Evolutionary conservation across 768 basidiomycete genomes (phyloP), one percentile per base, ranked within the genome.

Genomic region (Lactarius sanguifluus): DNA sequence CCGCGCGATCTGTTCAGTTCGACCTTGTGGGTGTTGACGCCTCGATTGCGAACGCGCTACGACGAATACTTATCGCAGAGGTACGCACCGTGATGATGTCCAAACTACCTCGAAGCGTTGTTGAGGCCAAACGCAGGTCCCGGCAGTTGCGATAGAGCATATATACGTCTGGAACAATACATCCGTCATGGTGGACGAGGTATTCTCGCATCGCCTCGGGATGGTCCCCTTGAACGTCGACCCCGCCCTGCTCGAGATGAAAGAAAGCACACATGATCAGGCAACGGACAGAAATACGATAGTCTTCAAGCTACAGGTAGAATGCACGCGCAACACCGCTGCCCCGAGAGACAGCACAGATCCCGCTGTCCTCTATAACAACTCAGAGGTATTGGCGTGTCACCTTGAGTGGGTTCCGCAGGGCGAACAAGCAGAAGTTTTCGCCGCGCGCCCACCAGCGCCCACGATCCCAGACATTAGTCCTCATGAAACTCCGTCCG

Each of bases 131-230:
- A 43, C 25, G 10, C 43, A 96, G 94, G 91, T 98, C 0, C 97
- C 96, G 0, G 91, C 93, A 2, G 80, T 98, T 32, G 91, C 90
- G 52, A 89, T 98, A 60, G 97, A 98, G 74, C 81, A 89, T 69
- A 92, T 92, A 6, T 98, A 93, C 75, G 81, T 95, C 2, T 98
- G 89, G 87, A 89, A 96, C 78, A 99, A 99, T 78, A 98, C 94
- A 0, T 88, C 88, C 3, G 91, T 98, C 70, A 86, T 99, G 61
- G 92, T 87, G 50, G 96, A 98, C 76, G 97, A 99, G 76, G 88
- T 99, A 2, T 81, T 99, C 25, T 83, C 94, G 4, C 94, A 96
- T 45, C 86, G 97, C n/a, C 74, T 99, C 4, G 97, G 97, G 3
- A 83, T 98, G 30, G 81, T 98, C 12, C 97, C 97, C 8, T 80